Evolutionary conservation across 208 protist species (phyloP).

Genomic region (Leishmania turanica): DNA sequence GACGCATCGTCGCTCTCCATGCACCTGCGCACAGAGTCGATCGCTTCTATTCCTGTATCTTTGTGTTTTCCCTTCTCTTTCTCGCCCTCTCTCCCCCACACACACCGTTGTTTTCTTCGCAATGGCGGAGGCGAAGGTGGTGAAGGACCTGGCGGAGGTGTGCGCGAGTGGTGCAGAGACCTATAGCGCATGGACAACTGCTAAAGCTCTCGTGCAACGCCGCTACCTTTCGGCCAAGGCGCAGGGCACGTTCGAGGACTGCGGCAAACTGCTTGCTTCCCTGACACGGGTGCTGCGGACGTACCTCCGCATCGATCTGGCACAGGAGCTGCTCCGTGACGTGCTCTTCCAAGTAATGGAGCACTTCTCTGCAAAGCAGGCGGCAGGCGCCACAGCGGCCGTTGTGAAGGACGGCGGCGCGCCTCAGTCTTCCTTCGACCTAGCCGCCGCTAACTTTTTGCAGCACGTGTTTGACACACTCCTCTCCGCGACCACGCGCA

Average conservation of each 20-base stretch:
- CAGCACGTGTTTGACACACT: conserved; percentile 6
- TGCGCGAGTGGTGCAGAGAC: conserved; percentile 30
- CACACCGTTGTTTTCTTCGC: neutral
- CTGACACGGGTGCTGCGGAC: neutral
- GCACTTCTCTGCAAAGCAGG: neutral
- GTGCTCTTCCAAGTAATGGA: conserved; percentile 9
- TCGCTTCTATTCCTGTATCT: neutral
- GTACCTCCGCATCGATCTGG: conserved; percentile 16
- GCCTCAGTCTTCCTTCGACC: neutral
- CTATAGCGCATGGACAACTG: conserved; percentile 41
- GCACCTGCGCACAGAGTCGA: too few relatives aligned
- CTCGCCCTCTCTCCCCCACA: neutral
- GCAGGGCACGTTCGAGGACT: conserved; percentile 13
- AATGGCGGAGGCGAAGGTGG: conserved; percentile 27
- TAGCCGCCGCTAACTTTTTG: neutral
- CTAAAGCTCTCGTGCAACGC: conserved; percentile 35
- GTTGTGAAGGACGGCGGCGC: neutral
- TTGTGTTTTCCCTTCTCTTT: conserved; percentile 8
- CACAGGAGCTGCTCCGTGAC: conserved; percentile 9
- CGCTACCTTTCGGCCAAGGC: conserved; percentile 16
- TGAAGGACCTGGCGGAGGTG: conserved; percentile 27
- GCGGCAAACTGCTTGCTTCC: neutral
- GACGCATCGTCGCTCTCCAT: neutral
- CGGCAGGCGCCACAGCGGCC: neutral
- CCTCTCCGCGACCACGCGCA: neutral